Percentiles rank a stretch among this genome's conserved stretches.
Conservation (phyloP, 257 asterid species). For the Fraxinus cuspidata region DNA sequence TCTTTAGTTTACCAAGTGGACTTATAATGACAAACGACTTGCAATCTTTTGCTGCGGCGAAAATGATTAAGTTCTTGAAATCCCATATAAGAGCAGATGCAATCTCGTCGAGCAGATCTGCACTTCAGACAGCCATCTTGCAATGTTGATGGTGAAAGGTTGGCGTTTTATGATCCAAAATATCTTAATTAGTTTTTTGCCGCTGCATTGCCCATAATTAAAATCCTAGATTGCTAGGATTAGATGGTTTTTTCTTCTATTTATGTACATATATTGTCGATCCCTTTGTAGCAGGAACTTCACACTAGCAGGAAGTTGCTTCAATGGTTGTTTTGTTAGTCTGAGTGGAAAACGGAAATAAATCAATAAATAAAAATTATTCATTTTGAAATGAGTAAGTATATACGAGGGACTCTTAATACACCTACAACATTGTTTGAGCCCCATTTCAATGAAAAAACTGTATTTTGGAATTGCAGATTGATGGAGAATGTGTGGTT, state of each 20-base stretch:
- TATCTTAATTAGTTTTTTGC: not conserved
- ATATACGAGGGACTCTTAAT: no score
- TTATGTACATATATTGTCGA: not conserved
- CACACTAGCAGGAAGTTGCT: not conserved
- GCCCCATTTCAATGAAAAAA: no score
- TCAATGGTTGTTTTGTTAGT: no score
- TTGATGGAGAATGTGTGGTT: no score
- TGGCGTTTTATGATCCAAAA: not conserved
- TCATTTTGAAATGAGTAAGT: no score
- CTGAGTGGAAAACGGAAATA: no score
- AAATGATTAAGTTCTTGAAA: not conserved
- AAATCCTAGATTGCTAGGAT: not conserved
- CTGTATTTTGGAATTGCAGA: no score
- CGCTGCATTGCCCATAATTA: not conserved
- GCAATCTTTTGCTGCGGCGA: conserved; percentile 3
- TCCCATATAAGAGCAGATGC: not conserved
- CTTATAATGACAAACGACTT: not conserved
- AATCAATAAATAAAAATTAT: no score
- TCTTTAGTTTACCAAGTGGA: not conserved
- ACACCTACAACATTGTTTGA: no score
- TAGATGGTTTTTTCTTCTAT: not conserved
- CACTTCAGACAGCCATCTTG: not conserved
- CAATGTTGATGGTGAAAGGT: not conserved
- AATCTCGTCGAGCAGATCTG: not conserved
- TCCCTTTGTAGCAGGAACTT: not conserved